Base-by-base conservation (phyloP, 257 asterid species). In the Euphrasia confusa region DNA sequence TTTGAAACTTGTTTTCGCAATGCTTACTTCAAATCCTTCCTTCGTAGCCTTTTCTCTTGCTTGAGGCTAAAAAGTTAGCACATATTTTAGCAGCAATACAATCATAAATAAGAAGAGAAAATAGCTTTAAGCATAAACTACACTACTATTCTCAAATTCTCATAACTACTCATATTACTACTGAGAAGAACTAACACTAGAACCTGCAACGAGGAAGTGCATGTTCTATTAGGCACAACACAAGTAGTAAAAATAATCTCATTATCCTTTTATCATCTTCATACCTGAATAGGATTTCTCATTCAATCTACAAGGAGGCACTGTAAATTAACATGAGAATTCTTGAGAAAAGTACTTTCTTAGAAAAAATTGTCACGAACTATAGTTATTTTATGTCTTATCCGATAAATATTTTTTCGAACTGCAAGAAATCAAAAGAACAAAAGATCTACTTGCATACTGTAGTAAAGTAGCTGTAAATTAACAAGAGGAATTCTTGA, bases 1-100 rank as follows among this genome's bases (percentile, higher is more conserved):
- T 83, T 89, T 89, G 80, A 89, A 89, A 78, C 91, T 89, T 69
- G 95, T 86, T 86, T 86, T 89, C 55, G 85, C 88, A 52, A 89
- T 65, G 66, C 94, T 79, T 67, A 86, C 66, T 80, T 86, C 94
- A 77, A 89, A 89, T 66, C 97, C 95, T 76, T 84, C 97, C 80
- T 81, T 87, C 80, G 75, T 82, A 53, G 94, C 94, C 54, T 83
- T 89, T 76, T 89, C 95, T 71, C 92, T 86, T 54, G 97, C 97
- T 83, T 87, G 97, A 74, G 97, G 97, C 97, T 87, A 70, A 63
- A 75, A 72, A 21, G 50, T 53, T 60, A 64, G 61, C 59, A 54
- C 59, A 54, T 32, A 65, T 27, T 58, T 58, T 35, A 74, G 66
- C 68, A 64, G 66, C 49, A 69, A 24, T 45, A 60, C 37, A 14